Base-by-base conservation (phyloP, 2,329 filamentous ascomycete genomes). In the Fusarium acutatum region DNA sequence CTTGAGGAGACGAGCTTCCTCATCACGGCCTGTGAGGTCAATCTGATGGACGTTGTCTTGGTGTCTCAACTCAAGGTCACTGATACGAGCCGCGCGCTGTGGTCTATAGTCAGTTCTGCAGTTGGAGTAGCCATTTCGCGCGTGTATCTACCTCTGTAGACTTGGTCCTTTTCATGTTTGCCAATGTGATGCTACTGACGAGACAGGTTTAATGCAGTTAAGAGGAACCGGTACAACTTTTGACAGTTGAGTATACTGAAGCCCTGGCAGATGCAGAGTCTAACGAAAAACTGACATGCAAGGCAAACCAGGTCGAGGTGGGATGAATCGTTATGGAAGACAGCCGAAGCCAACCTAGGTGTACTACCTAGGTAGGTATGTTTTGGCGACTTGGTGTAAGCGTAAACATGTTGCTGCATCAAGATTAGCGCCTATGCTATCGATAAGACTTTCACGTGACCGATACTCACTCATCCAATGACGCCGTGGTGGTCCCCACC, bases 11-110 rank as follows among this genome's bases (percentile, higher is more conserved):
- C 95, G 91, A 43, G 89, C 86, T 67, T 92, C 90, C 81, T 98
- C 95, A 73, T 94, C 90, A 77, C 93, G 93, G 74, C 90, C 84
- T 62, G 97, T 86, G 17, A 92, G 84, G 60, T 93, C 88, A 40
- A 92, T 88, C 61, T 91, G 86, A 75, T 92, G 90, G 61, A 89
- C 82, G 73, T 88, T 88, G 67, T 88, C 87, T 74, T 92, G 90
- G 80, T 95, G 94, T 76, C 89, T 89, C 69, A 93, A 83, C 80
- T 97, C 94, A 60, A 95, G 87, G 30, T 86, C 81, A 72, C 88
- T 87, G 40, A 88, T 83, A 34, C 81, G 81, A 66, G 84, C 81
- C 64, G 81, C 79, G 65, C 83, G 84, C 88, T 89, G 56, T 37
- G 30, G 40, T 53, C 47, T 59, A 47, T 58, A 61, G 73, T 77